phyloP scores from a whole-genome alignment of 2,329 filamentous ascomycete genomes.

The Byssothecium circinans region DNA sequence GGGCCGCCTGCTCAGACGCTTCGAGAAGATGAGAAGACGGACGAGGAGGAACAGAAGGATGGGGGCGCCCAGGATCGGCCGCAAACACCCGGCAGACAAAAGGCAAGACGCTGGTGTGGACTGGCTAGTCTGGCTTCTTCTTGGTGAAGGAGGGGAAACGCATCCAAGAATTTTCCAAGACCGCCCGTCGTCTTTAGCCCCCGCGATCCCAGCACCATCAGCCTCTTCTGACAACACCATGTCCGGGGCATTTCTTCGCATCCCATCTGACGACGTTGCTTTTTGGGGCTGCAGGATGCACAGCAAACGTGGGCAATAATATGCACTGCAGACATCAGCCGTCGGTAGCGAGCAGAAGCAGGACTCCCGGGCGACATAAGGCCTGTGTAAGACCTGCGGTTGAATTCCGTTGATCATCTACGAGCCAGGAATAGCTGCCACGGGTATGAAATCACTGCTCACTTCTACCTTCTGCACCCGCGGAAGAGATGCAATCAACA shows the following conservation, averaged over 20 bases:
- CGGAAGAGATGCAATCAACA: not conserved
- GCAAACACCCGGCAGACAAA: slow-evolving; percentile 5
- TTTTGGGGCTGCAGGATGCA: slow-evolving; percentile 7
- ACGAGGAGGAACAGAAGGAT: not conserved
- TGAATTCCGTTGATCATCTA: slow-evolving; percentile 24
- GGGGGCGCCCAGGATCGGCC: slow-evolving; percentile 4
- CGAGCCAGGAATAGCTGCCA: slow-evolving; percentile 20
- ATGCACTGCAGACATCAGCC: slow-evolving; percentile 19
- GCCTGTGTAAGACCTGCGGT: not conserved
- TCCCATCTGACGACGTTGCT: not conserved
- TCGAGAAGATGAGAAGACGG: not conserved
- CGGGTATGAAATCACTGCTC: slow-evolving; percentile 6
- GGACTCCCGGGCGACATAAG: slow-evolving; percentile 13
- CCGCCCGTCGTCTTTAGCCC: not conserved
- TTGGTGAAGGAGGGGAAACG: slow-evolving; percentile 4
- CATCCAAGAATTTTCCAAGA: slow-evolving; percentile 7
- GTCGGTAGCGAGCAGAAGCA: slow-evolving; percentile 31
- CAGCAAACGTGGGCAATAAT: slow-evolving; percentile 22
- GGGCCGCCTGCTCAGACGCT: not conserved
- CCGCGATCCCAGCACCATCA: slow-evolving; percentile 2
- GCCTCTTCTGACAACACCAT: not conserved
- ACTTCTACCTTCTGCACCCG: not conserved
- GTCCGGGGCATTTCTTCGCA: not conserved
- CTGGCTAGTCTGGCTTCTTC: slow-evolving; percentile 1
- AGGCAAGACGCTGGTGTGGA: slow-evolving; percentile 4